Evolutionary conservation across 2,329 filamentous ascomycete genomes (phyloP).

Genomic region (Fusarium denticulatum): DNA sequence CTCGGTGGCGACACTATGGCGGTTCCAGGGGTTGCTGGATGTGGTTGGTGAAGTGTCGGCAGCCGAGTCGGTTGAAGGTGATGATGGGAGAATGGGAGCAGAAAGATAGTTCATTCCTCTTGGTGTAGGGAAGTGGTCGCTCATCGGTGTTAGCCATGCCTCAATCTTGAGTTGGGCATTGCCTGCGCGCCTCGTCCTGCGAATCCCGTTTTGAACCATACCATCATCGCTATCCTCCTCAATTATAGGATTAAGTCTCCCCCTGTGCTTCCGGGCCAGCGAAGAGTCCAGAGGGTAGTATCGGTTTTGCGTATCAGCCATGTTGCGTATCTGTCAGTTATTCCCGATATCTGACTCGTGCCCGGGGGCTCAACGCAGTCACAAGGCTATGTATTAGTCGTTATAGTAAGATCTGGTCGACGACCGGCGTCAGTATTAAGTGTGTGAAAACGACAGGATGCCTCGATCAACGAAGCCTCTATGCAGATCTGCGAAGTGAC

Average conservation of each 20-base stretch:
- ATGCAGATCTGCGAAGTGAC: slow-evolving; percentile 44
- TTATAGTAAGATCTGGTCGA: slow-evolving; percentile 41
- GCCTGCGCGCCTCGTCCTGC: slow-evolving; percentile 44
- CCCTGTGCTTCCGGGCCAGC: slow-evolving; percentile 65
- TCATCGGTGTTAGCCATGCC: slow-evolving; percentile 68
- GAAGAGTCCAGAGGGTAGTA: slow-evolving; percentile 61
- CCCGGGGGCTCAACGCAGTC: slow-evolving; percentile 27
- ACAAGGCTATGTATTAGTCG: slow-evolving; percentile 36
- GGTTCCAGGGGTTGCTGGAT: slow-evolving; percentile 70
- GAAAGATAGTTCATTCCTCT: slow-evolving; percentile 72
- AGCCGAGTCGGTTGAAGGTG: slow-evolving; percentile 64
- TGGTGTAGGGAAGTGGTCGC: slow-evolving; percentile 77
- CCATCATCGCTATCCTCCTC: slow-evolving; percentile 62
- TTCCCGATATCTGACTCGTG: slow-evolving; percentile 44
- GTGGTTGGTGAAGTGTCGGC: slow-evolving; percentile 65
- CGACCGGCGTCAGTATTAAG: slow-evolving; percentile 51
- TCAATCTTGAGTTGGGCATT: slow-evolving; percentile 61
- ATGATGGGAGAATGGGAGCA: slow-evolving; percentile 70
- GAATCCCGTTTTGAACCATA: slow-evolving; percentile 35
- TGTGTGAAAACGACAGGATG: slow-evolving; percentile 52
- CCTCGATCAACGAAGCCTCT: slow-evolving; percentile 57
- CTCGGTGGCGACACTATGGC: slow-evolving; percentile 70
- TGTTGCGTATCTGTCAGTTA: slow-evolving; percentile 52
- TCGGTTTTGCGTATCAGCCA: slow-evolving; percentile 55
- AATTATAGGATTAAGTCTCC: slow-evolving; percentile 72